These are phyloP conservation scores for Tillandsia fasciculata DNA, from an alignment of 176 grass and related monocot genomes.

Conservation along the genomic window DNA sequence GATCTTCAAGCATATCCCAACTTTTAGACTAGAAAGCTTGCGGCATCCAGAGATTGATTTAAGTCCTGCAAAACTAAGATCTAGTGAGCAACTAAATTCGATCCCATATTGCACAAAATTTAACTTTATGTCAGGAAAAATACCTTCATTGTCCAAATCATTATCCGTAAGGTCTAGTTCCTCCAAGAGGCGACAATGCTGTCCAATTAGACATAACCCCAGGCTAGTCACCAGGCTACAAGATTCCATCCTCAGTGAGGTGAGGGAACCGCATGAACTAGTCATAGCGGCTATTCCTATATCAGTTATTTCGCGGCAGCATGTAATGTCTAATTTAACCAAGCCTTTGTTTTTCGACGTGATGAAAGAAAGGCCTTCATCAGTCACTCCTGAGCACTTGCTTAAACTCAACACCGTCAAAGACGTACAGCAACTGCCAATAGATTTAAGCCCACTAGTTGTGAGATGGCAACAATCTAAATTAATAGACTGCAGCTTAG, in stretches of 20 bases:
- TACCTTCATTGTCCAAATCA: conserved; percentile 85
- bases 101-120: neutral
- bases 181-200: conserved; percentile 40
- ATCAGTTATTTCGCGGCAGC: conserved; percentile 67
- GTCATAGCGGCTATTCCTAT: conserved; percentile 52
- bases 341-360: conserved; percentile 50
- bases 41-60: conserved; percentile 46
- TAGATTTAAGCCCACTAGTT: conserved; percentile 37
- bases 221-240: conserved; percentile 46
- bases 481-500: conserved; percentile 48
- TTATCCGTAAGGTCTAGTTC: conserved; percentile 75
- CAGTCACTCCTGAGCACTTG: conserved; percentile 73
- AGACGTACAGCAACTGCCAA: conserved; percentile 47
- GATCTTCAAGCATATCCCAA: conserved; percentile 76
- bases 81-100: neutral
- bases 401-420: conserved; percentile 64
- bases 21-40: conserved; percentile 63
- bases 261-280: conserved; percentile 56
- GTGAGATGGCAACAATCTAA: conserved; percentile 65
- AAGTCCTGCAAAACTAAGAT: conserved; percentile 35
- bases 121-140: conserved; percentile 9
- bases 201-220: conserved; percentile 59
- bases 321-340: conserved; percentile 74
- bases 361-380: conserved; percentile 49
- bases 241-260: conserved; percentile 84